These are phyloP conservation scores for Metarhizium album DNA, from an alignment of 2,329 filamentous ascomycete species.

Conservation along the genomic window DNA sequence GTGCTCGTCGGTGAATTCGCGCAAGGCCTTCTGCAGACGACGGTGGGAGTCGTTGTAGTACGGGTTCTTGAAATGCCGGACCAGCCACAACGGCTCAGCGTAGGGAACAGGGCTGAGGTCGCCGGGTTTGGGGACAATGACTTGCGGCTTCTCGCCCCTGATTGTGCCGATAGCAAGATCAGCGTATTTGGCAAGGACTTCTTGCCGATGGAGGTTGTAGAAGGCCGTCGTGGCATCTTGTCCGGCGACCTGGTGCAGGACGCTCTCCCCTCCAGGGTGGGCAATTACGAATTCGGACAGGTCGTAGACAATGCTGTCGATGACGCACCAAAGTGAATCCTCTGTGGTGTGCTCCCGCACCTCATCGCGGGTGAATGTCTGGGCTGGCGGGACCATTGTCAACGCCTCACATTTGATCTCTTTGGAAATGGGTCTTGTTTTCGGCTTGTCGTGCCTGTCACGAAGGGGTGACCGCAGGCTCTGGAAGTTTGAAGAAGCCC, in stretches of 20 bases:
- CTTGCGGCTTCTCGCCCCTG: slow-evolving; percentile 62
- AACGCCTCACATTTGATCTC: not conserved
- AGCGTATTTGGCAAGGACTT: slow-evolving; percentile 74
- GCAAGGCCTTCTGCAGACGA: slow-evolving; percentile 55
- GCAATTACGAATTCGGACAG: slow-evolving; percentile 75
- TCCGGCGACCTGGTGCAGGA: slow-evolving; percentile 71
- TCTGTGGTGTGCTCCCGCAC: slow-evolving; percentile 68
- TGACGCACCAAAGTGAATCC: slow-evolving; percentile 71
- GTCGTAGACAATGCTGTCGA: slow-evolving; percentile 83
- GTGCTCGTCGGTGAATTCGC: slow-evolving; percentile 62
- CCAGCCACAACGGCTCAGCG: slow-evolving; percentile 75
- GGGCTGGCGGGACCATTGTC: slow-evolving; percentile 27
- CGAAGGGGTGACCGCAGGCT: not conserved
- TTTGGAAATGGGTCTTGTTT: not conserved
- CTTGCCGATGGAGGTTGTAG: slow-evolving; percentile 86
- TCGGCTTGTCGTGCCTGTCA: not conserved
- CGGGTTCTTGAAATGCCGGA: slow-evolving; percentile 63
- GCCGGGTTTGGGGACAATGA: slow-evolving; percentile 58
- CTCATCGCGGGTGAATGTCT: slow-evolving; percentile 49
- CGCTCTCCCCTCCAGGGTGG: slow-evolving; percentile 72
- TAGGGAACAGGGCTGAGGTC: slow-evolving; percentile 72
- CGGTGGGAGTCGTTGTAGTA: slow-evolving; percentile 72
- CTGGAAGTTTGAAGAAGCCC: not conserved
- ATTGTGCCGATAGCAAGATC: slow-evolving; percentile 66
- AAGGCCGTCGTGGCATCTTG: slow-evolving; percentile 73